phyloP scores from a whole-genome alignment of 345 rosid genomes.

The Viola odorata region DNA sequence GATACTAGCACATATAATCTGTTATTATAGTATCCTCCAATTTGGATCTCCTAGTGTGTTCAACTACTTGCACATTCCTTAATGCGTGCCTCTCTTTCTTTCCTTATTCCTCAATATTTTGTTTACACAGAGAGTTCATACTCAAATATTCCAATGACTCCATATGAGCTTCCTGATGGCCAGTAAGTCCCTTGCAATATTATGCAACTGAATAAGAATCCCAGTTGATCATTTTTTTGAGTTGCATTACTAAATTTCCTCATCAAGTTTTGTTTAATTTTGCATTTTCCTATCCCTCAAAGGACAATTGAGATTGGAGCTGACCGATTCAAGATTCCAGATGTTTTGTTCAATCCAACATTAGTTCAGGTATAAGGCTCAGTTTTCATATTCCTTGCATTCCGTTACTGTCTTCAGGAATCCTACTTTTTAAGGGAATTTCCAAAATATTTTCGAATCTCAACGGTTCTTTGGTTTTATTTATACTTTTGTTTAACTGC shows the following conservation, averaged over 20 bases:
- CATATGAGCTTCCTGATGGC: slow-evolving; percentile 99
- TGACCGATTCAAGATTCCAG: slow-evolving; percentile 95
- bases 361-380: slow-evolving; percentile 58
- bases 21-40: background rate
- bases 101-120: background rate
- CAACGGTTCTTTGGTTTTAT: background rate
- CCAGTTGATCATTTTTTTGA: slow-evolving; percentile 2
- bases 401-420: background rate
- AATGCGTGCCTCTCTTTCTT: background rate
- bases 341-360: slow-evolving; percentile 86
- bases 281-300: slow-evolving; percentile 16
- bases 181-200: slow-evolving; percentile 55
- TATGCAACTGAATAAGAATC: background rate
- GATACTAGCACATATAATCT: background rate
- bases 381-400: slow-evolving; percentile 1
- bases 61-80: background rate
- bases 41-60: background rate
- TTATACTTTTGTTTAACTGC: background rate
- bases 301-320: slow-evolving; percentile 98
- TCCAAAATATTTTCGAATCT: too few species aligned
- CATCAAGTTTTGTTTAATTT: background rate
- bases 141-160: slow-evolving; percentile 94
- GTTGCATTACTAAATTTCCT: background rate
- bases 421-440: background rate
- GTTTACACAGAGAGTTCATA: slow-evolving; percentile 61